Base-by-base conservation (phyloP, 2,329 filamentous ascomycete species). In the Phaeoacremonium minimum region DNA sequence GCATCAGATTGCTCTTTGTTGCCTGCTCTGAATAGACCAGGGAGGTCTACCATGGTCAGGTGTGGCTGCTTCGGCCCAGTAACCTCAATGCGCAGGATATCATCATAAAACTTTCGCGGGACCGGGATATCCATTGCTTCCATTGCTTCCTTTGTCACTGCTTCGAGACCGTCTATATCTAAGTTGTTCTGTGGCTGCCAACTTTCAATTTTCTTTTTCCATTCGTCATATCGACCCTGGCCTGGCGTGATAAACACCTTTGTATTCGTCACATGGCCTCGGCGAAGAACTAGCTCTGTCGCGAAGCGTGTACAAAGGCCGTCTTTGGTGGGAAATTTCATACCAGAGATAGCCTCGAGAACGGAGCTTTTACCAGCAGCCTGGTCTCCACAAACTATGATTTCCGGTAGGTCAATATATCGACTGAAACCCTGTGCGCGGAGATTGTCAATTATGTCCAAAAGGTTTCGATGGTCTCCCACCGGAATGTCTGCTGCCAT, bases 21-120 rank as follows among this genome's bases (percentile, higher is more conserved):
- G 16, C 60, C 52, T 1, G 59, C 53, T 20, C 67, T 60, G 31
- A 74, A 68, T 19, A 76, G 50, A 2, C 72, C 71, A 4, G 71
- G 71, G 2, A 75, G 53, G 41, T 77, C 71, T 9, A 76, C 69
- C 9, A 75, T 59, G 0, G 71, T 75, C 4, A 77, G 56, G n/a
- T 72, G 66, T n/a, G 63, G 64, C 6, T 52, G 57, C 15, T 55
- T 48, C 0, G 67, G 62, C 9, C 64, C 63, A 4, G 50, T 53
- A 30, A 67, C 56, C 43, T 68, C 64, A 32, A 70, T 49, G 4
- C 58, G 57, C 5, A 70, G 56, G 2, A 66, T 51, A 37, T 69
- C 61, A 5, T 52, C 50, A 6, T 56, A 54, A 46, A 69, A 68
- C 4, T 50, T 53, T 49, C 7, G 45, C 41, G 4, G 51, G 46